Evolutionary conservation across 108 stramenopile species (phyloP).

Genomic region (Craspedostauros australis): DNA sequence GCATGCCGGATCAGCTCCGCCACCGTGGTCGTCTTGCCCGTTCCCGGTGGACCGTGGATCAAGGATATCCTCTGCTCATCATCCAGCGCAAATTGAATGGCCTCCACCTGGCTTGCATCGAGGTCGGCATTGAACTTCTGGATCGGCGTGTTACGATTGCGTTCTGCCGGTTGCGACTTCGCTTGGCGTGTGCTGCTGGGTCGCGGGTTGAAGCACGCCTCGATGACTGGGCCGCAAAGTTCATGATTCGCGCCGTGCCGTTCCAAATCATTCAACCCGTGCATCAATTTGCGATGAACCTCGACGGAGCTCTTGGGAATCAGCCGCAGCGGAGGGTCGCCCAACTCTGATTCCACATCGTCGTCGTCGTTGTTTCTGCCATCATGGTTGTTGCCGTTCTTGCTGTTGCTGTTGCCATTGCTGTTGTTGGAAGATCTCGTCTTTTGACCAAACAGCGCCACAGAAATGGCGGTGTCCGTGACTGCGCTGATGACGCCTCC

Average conservation of each 20-base stretch:
- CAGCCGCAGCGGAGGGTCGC: constrained; percentile 47
- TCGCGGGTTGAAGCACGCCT: constrained; percentile 44
- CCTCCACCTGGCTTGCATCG: constrained; percentile 71
- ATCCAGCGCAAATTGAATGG: constrained; percentile 63
- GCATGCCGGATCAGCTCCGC: constrained; percentile 88
- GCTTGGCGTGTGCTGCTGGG: background rate
- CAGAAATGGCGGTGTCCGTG: constrained; percentile 50
- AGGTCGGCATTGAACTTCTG: constrained; percentile 38
- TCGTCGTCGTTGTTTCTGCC: constrained; percentile 11
- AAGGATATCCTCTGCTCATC: constrained; percentile 44
- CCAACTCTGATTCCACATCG: constrained; percentile 30
- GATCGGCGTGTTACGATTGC: background rate
- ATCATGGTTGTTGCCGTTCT: constrained; percentile 20
- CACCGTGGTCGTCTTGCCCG: constrained; percentile 80
- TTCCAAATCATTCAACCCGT: constrained; percentile 58
- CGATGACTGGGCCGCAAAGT: constrained; percentile 56
- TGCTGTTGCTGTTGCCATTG: constrained; percentile 4
- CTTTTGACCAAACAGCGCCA: constrained; percentile 54
- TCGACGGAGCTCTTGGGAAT: constrained; percentile 67
- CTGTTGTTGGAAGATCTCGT: constrained; percentile 1
- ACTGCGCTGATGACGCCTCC: constrained; percentile 67
- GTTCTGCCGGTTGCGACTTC: background rate
- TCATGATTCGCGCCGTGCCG: constrained; percentile 54
- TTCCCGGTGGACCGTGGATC: constrained; percentile 87
- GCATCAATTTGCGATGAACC: constrained; percentile 64